Evolutionary conservation across 1,284 basidiomycete species (phyloP), one percentile per base, ranked within the genome.

Genomic region (Tremellales sp.): DNA sequence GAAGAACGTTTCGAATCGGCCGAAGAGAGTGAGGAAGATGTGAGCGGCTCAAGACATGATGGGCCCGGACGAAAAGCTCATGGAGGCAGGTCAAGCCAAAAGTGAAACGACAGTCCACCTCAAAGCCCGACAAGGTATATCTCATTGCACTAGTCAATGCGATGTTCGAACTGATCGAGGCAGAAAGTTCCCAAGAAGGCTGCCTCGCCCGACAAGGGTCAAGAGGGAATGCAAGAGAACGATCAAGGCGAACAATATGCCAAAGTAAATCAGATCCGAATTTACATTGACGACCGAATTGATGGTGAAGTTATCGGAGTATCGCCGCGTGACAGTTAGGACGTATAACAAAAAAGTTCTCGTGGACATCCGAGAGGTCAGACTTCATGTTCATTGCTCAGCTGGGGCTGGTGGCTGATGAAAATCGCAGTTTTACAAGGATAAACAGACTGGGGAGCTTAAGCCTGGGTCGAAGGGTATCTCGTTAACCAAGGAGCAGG

Each of bases 381-480:
- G 66, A 46, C 21, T 22, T 21, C 29, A 10, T 23, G 31, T 23
- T 25, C 40, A 42, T 5, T 31, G 29, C 40, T 33, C n/a, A 29
- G 27, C 25, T 8, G 25, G 25, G 8, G n/a, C 29, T 33, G 27
- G 19, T 45, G 29, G 43, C 6, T 33, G 15, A 31, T 39, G 29
- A 37, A 33, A 21, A 39, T 21, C 5, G 2, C 51, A 68, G 70
- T 89, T 79, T 61, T 91, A 85, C 60, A 80, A 73, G 3, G 75
- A 78, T 44, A 80, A 81, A 58, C 37, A 36, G 4, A 54, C 57
- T 1, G 78, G 80, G 4, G 79, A 83, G n/a, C 78, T 82, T 54
- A 87, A 86, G 56, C 88, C 88, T 0, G 86, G 87, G 0, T 85
- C 85, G 70, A 90, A 90, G 62, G 88, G 88, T 6, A 85, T 91